Base-by-base conservation (phyloP, 306 rosid species). In the Sicyos baderoa region DNA sequence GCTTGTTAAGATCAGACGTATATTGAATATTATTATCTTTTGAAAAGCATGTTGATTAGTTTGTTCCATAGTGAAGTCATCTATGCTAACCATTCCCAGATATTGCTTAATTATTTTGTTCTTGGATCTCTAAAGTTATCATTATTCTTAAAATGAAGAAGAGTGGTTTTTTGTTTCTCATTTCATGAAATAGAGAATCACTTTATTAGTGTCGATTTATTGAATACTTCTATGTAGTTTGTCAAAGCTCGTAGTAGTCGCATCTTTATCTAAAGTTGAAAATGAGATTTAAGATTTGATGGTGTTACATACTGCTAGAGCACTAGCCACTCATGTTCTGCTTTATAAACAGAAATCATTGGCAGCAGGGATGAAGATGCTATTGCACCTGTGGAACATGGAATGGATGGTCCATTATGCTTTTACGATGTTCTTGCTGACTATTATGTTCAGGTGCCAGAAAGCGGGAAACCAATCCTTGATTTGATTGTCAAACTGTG, bases 391-490 rank as follows among this genome's bases (percentile, higher is more conserved):
- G 87, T 82, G 40, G 81, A 77, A 58, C 81, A 88, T 54, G 61
- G 71, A 69, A 47, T 14, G 27, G 78, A 78, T 74, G 87, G 80
- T 71, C 84, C 78, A 6, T 73, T 90, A 42, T 90, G 95, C 79
- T 94, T 88, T 83, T 85, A 85, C 64, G 99, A 90, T 71, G 96
- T 94, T 62, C 97, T 93, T 79, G 96, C 96, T 72, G 94, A 90
- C 79, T 88, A 86, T 75, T 90, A 85, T 88, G 96, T 88, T 56
- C 74, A 47, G 75, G 81, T 77, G 51, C 86, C 96, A 51, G 97
- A 85, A 75, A 84, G 81, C 53, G 90, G 95, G 70, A 86, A 94
- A 71, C 86, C 91, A 70, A 81, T 90, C 83, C 91, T 94, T 71
- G 91, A 94, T 78, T 72, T 88, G 85, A 82, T 90, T 73, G 95